Conservation (phyloP, 1,284 basidiomycete genomes). For the Papiliotrema nemorosa region DNA sequence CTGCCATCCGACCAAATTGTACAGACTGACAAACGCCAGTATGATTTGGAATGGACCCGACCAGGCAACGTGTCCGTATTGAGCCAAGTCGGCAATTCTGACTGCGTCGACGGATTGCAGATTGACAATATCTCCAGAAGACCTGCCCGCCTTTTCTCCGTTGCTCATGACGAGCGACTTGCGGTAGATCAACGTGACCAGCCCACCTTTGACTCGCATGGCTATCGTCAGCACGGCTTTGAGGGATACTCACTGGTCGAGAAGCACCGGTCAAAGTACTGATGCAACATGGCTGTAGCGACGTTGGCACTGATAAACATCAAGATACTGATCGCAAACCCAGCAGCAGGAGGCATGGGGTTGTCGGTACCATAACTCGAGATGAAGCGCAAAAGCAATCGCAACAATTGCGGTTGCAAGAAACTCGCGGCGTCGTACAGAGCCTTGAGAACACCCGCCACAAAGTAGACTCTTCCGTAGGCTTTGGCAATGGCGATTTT, state of each 20-base stretch:
- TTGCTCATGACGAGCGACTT: slow-evolving; percentile 82
- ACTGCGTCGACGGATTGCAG: slow-evolving; percentile 80
- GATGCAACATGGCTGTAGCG: slow-evolving; percentile 82
- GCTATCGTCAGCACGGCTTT: slow-evolving; percentile 52
- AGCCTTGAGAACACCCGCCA: slow-evolving; percentile 67
- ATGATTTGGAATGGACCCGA: slow-evolving; percentile 60
- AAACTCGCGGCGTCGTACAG: slow-evolving; percentile 78
- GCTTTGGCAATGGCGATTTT: slow-evolving; percentile 69
- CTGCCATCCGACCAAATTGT: slow-evolving; percentile 84
- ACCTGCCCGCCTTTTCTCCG: slow-evolving; percentile 67
- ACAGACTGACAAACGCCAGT: slow-evolving; percentile 84
- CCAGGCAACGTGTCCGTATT: slow-evolving; percentile 61
- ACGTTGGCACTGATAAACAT: slow-evolving; percentile 76
- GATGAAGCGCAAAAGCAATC: slow-evolving; percentile 76
- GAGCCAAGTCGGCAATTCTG: slow-evolving; percentile 79
- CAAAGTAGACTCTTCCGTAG: slow-evolving; percentile 72
- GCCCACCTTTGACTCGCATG: slow-evolving; percentile 85
- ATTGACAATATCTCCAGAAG: slow-evolving; percentile 90
- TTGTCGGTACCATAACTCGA: slow-evolving; percentile 57
- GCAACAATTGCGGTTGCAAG: slow-evolving; percentile 82
- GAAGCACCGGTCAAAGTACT: slow-evolving; percentile 60
- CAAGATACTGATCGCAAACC: slow-evolving; percentile 68
- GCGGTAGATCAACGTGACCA: slow-evolving; percentile 79
- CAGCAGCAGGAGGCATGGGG: slow-evolving; percentile 51
- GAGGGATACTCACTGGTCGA: slow-evolving; percentile 51